Base-by-base conservation (phyloP, 148 eudicot species). In the Rhododendron simsii region DNA sequence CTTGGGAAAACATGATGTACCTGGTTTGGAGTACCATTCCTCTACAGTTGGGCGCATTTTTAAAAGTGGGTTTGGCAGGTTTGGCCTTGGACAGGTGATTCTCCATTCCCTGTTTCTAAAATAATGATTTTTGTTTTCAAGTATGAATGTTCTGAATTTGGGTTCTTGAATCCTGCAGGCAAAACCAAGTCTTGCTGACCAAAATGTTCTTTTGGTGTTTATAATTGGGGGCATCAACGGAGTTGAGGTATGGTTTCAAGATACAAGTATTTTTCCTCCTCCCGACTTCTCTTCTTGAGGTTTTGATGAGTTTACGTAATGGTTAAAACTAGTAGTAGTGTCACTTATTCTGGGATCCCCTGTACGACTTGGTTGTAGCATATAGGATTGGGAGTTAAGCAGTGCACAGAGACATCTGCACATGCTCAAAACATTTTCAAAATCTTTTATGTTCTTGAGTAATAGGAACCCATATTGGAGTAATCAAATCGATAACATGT, bases 21-120 rank as follows among this genome's bases (percentile, higher is more conserved):
- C 98, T 85, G 99, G 99, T 80, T 83, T 97, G 82, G 99, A 95
- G 88, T 96, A 97, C 89, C 99, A 97, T 89, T 93, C 99, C 76
- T 97, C 99, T 82, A 91, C 99, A 30, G 98, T 97, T 69, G 99
- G 99, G 21, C 91, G 99, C 79, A 94, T 97, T 80, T 95, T 96
- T 86, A 96, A 96, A 88, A 96, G 96, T 55, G 98, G 98, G 55
- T 93, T 97, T 86, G 99, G 99, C 85, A 94, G 99, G 86, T 95
- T 97, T 85, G 99, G 99, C 87, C 92, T 97, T 88, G 98, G 98
- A 80, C 99, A 97, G 96, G 99, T 96, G 87, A 85, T 83, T 51
- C 79, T 78, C 41, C 18, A 10, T 35, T 65, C 67, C 50, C 33
- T 39, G 23, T 82, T 81, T 81, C 44, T 44, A 7, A 20, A 37